These are phyloP conservation scores for Cucumis cinereus DNA, from an alignment of 306 rosid species.

Conservation along the genomic window DNA sequence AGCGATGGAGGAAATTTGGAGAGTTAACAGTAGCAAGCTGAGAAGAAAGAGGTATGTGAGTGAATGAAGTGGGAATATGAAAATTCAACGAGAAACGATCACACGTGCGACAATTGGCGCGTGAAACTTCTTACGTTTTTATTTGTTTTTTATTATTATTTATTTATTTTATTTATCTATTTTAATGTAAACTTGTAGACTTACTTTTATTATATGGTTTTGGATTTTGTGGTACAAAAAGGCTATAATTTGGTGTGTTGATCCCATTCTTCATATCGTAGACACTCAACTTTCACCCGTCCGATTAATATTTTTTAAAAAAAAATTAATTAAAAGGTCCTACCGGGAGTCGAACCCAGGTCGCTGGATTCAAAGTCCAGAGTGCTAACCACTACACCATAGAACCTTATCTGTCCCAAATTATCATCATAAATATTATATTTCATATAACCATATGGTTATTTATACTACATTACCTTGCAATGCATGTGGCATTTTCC, in stretches of 20 bases:
- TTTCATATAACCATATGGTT: too few relatives aligned
- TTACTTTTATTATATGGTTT: background rate
- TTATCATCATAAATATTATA: too few relatives aligned
- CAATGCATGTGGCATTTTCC: too few relatives aligned
- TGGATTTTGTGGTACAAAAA: background rate
- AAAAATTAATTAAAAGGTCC: background rate
- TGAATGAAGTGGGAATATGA: background rate
- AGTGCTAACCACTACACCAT: slow-evolving; percentile 4
- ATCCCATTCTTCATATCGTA: background rate
- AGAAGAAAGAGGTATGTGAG: background rate
- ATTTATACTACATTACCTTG: too few relatives aligned
- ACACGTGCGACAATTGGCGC: slow-evolving; percentile 5
- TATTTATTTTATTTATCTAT: background rate
- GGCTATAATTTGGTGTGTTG: background rate
- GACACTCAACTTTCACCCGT: background rate
- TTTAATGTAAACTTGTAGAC: too few relatives aligned
- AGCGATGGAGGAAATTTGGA: background rate
- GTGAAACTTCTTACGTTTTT: background rate
- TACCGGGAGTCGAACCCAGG: slow-evolving; percentile 1
- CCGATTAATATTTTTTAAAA: too few relatives aligned
- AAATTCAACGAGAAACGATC: slow-evolving; percentile 3
- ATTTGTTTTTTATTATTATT: background rate
- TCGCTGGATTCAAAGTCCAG: background rate
- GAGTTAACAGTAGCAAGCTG: background rate
- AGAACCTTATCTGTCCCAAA: too few relatives aligned